A percentile compares a stretch with the other conserved stretches of the same genome.
phyloP scores from a whole-genome alignment of 305 asterid species.

The Coffea humblotiana region DNA sequence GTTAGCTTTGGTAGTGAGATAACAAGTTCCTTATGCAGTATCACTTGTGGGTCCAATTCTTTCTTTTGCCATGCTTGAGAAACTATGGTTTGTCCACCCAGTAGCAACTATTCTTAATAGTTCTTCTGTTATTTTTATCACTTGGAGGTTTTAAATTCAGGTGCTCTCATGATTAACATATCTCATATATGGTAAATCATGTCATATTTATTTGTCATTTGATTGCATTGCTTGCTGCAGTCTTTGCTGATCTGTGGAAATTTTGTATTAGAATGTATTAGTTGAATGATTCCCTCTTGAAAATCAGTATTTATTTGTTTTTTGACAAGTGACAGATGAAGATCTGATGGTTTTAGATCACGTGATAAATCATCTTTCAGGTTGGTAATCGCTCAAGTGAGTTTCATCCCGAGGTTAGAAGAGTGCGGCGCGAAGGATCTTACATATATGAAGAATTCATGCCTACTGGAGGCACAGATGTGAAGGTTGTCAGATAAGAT shows the following conservation, averaged over 20 bases:
- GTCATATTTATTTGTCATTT: not conserved
- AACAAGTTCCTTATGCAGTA: not conserved
- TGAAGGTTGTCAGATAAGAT: constrained; percentile 56
- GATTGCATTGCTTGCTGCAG: not conserved
- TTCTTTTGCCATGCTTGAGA: not conserved
- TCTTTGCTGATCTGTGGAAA: not conserved
- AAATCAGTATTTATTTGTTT: not conserved
- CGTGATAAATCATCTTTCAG: constrained; percentile 40
- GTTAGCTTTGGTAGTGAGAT: not conserved
- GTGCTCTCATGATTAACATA: not conserved
- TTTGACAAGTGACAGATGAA: not conserved
- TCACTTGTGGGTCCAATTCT: not conserved
- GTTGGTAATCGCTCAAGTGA: constrained; percentile 99
- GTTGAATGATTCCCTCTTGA: not conserved
- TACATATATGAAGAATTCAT: constrained; percentile 98
- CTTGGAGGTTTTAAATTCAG: not conserved
- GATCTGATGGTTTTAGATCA: not conserved
- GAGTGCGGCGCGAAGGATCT: constrained; percentile 98
- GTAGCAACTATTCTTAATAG: not conserved
- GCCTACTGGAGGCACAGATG: constrained; percentile 99
- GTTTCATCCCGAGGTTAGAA: constrained; percentile 95
- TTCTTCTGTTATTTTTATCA: not conserved
- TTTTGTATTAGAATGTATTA: not conserved
- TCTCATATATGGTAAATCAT: not conserved
- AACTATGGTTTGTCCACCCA: not conserved